Evolutionary conservation across 305 asterid species (phyloP), one percentile per base, ranked within the genome.

Genomic region (Fraxinus platypoda): DNA sequence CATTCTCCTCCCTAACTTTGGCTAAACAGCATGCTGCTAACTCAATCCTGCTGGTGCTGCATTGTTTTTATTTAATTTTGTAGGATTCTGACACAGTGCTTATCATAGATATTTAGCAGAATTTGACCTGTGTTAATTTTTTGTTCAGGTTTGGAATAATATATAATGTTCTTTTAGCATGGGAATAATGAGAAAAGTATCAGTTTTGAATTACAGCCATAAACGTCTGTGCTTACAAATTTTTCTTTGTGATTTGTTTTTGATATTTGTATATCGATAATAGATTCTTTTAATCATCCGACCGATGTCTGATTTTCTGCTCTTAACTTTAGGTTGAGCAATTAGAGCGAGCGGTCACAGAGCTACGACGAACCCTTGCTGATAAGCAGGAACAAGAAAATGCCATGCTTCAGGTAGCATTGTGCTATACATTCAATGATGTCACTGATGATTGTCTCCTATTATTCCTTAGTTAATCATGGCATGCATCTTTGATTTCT

Each of bases 331-430:
- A 94, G 97, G 98, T 92, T 57, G 97, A 94, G 89, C 94, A 93
- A 89, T 87, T 97, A 84, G 96, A 97, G 82, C 90, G 86, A 83
- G 97, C 94, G 75, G 86, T 94, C 68, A 82, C 90, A 77, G 93
- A 91, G 81, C 91, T 94, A 81, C 90, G 88, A 43, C 93, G 87
- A 83, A 92, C 92, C 79, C 97, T 94, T 71, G 85, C 91, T 64
- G 97, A 90, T 77, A 93, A 97, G 91, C 98, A 97, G 83, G 99
- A 97, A 88, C 97, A 94, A 88, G 99, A 97, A 89, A 93, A 90
- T 78, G 98, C 96, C 87, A 97, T 97, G 98, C 98, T 97, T 86
- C 97, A 93, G 92, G 99, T 94, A 85, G 78, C 62, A 77, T 28
- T 54, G 52, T 64, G 74, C 52, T 38, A 49, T 80, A 72, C 8